phyloP scores from a whole-genome alignment of 805 yeast species.

The Myxozyma sirexii region DNA sequence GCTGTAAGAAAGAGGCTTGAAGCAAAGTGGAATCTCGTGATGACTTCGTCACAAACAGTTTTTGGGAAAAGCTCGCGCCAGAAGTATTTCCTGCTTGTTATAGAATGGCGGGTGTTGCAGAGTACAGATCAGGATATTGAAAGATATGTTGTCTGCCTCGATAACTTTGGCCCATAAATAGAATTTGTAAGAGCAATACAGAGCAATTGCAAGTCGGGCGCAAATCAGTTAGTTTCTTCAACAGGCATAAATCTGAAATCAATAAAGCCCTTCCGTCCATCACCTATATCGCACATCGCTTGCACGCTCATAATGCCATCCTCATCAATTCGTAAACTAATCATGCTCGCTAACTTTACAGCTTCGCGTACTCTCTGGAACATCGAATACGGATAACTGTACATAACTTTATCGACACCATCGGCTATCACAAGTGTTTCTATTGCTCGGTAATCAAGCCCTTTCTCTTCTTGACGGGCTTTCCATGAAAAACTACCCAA shows the following conservation, averaged over 20 bases:
- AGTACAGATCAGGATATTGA: background rate
- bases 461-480: constrained; percentile 3
- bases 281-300: constrained; percentile 36
- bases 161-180: background rate
- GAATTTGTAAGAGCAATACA: no score
- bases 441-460: constrained; percentile 17
- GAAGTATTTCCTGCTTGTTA: background rate
- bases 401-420: background rate
- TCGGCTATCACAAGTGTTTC: constrained; percentile 15
- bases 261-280: constrained; percentile 32
- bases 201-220: no score
- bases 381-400: constrained; percentile 11
- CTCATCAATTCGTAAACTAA: constrained; percentile 29
- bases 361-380: constrained; percentile 32
- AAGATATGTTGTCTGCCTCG: background rate
- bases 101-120: background rate
- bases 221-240: no score
- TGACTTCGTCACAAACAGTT: background rate
- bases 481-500: constrained; percentile 23
- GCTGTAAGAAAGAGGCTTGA: background rate
- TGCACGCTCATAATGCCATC: constrained; percentile 35
- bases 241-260: constrained; percentile 35
- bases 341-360: constrained; percentile 31
- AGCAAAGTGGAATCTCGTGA: no score
- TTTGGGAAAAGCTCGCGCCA: background rate